These are phyloP conservation scores for Abortiporus biennis DNA, from an alignment of 1,284 basidiomycete species.

Conservation along the genomic window DNA sequence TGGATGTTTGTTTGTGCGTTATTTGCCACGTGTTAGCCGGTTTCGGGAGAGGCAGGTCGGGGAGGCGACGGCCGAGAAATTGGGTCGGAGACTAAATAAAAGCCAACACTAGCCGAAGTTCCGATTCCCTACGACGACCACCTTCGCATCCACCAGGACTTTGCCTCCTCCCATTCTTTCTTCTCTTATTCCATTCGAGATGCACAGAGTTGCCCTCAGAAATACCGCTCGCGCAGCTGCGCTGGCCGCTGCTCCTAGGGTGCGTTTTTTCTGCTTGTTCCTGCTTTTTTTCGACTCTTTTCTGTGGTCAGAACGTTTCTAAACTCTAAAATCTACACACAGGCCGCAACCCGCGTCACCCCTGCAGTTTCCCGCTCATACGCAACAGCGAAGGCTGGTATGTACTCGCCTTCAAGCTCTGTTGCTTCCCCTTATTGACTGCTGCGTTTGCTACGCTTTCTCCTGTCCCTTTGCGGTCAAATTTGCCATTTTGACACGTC, in stretches of 20 bases:
- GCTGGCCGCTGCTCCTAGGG: slow-evolving; percentile 63
- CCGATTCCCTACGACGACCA: slow-evolving; percentile 24
- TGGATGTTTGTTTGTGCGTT: no score
- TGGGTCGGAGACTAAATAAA: slow-evolving; percentile 24
- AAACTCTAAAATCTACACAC: slow-evolving; percentile 21
- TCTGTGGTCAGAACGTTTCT: slow-evolving; percentile 13
- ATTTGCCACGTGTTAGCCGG: no score
- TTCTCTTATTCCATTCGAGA: slow-evolving; percentile 32
- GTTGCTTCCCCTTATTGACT: slow-evolving; percentile 17
- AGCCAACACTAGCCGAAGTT: slow-evolving; percentile 6
- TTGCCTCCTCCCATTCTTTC: slow-evolving; percentile 17
- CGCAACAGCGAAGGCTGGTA: slow-evolving; percentile 97
- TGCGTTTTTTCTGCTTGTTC: slow-evolving; percentile 24
- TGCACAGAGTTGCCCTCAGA: slow-evolving; percentile 87
- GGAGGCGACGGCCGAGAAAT: slow-evolving; percentile 13
- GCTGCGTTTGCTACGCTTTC: no score
- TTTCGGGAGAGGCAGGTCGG: no score
- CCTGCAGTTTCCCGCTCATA: slow-evolving; percentile 72
- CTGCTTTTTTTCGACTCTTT: slow-evolving; percentile 17
- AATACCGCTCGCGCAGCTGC: slow-evolving; percentile 74
- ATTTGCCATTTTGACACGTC: slow-evolving; percentile 34
- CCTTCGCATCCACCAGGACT: slow-evolving; percentile 18
- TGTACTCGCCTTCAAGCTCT: slow-evolving; percentile 26
- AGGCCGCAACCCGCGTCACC: slow-evolving; percentile 42
- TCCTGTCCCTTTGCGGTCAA: slow-evolving; percentile 12